A percentile compares a stretch with the other conserved stretches of the same genome.
Conservation (phyloP, 305 asterid species). For the Fraxinus paxiana region DNA sequence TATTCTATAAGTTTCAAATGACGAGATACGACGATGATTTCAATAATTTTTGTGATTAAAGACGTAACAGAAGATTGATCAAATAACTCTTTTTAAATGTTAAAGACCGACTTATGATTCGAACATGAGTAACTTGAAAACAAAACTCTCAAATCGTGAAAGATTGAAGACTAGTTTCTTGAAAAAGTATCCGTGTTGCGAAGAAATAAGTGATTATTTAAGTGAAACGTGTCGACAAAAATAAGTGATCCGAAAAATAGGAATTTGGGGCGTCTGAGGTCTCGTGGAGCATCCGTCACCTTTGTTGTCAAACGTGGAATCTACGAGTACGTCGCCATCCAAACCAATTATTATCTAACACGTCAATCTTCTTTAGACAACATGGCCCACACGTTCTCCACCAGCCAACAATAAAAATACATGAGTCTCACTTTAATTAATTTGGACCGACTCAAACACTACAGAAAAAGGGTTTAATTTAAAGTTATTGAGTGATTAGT, state of each 20-base stretch:
- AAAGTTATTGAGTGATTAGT: slow-evolving; percentile 1
- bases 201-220: background rate
- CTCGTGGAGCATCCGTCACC: slow-evolving; percentile 24
- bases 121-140: no score
- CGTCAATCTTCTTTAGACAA: background rate
- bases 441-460: background rate
- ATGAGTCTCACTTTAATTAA: background rate
- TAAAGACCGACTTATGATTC: no score
- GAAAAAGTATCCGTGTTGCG: background rate
- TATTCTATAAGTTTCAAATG: background rate
- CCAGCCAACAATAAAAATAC: background rate
- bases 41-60: background rate
- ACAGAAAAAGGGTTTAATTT: background rate
- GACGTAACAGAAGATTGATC: background rate
- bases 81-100: background rate
- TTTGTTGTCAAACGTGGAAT: slow-evolving; percentile 16
- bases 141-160: background rate
- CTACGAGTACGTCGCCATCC: slow-evolving; percentile 10
- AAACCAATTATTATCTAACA: slow-evolving; percentile 14
- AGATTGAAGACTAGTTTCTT: background rate
- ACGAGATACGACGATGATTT: background rate
- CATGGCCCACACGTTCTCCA: background rate
- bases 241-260: background rate
- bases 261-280: background rate
- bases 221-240: background rate